Evolutionary conservation across 2,329 filamentous ascomycete genomes (phyloP).

Genomic region (Paecilomyces niveus): DNA sequence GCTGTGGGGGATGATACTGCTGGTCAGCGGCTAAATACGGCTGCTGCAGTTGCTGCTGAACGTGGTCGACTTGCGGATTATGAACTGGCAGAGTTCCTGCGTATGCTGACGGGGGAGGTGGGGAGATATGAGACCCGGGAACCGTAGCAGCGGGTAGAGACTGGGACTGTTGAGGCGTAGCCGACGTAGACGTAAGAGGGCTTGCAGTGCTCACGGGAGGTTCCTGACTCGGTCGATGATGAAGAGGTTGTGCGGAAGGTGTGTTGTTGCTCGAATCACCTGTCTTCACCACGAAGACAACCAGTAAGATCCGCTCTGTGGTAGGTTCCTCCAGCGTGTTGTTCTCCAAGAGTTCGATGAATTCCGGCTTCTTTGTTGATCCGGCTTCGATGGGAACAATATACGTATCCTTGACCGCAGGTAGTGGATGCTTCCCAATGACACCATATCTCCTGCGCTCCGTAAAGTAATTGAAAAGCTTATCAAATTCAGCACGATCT

Average conservation of each 20-base stretch:
- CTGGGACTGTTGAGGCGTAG: constrained; percentile 21
- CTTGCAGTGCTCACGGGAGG: constrained; percentile 24
- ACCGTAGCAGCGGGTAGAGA: constrained; percentile 16
- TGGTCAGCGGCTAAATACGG: constrained; percentile 1
- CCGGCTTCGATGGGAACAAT: constrained; percentile 77
- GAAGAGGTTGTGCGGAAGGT: constrained; percentile 33
- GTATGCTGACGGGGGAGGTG: constrained; percentile 16
- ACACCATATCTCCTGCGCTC: constrained; percentile 80
- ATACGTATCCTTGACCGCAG: constrained; percentile 82
- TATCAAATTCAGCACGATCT: constrained; percentile 59
- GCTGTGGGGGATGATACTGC: constrained; percentile 19
- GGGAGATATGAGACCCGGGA: constrained; percentile 12
- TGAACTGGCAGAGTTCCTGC: constrained; percentile 9
- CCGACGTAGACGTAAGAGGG: constrained; percentile 21
- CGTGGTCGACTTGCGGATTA: constrained; percentile 11
- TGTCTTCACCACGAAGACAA: constrained; percentile 76
- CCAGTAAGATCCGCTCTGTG: constrained; percentile 68
- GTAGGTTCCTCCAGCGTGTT: constrained; percentile 68
- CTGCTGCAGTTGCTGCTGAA: constrained; percentile 7
- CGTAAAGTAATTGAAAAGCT: constrained; percentile 81
- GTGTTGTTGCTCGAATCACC: constrained; percentile 34
- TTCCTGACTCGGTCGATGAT: constrained; percentile 30
- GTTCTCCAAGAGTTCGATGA: constrained; percentile 80
- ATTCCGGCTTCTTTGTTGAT: constrained; percentile 63
- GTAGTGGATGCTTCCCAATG: constrained; percentile 65